Percentiles rank a stretch among this genome's conserved stretches.
phyloP scores from a whole-genome alignment of 495 filamentous ascomycete species.

The Podospora fimiseda region DNA sequence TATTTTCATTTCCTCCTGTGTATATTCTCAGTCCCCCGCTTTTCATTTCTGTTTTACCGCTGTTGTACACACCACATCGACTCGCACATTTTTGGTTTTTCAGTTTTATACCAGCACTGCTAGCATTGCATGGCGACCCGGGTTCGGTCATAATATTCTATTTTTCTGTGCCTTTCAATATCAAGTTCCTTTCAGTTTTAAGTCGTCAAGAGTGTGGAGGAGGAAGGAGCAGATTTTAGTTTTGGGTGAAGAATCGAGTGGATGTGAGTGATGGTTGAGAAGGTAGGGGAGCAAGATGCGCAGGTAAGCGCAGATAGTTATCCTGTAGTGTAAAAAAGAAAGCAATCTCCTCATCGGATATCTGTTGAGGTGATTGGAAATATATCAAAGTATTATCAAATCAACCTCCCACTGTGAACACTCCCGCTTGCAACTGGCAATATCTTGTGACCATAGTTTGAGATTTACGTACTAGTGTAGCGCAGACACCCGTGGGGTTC shows the following conservation, averaged over 20 bases:
- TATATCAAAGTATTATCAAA: no score
- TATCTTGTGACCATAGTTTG: no score
- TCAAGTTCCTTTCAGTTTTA: no score
- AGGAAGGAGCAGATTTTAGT: no score
- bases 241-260: no score
- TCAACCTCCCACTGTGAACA: no score
- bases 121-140: slow-evolving; percentile 17
- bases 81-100: not conserved
- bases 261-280: not conserved
- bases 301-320: no score
- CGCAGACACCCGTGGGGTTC: not conserved
- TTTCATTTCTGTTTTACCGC: slow-evolving; percentile 7
- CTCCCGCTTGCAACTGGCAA: no score
- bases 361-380: not conserved
- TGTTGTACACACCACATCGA: not conserved
- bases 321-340: no score
- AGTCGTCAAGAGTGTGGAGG: no score
- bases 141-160: slow-evolving; percentile 16
- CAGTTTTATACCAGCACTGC: slow-evolving; percentile 7
- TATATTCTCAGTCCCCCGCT: slow-evolving; percentile 8
- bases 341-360: not conserved
- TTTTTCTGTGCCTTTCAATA: not conserved
- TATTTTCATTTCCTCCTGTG: not conserved
- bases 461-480: not conserved
- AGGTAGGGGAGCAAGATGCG: not conserved